Evolutionary conservation across 306 rosid genomes (phyloP).

Genomic region (Fagus sylvatica): DNA sequence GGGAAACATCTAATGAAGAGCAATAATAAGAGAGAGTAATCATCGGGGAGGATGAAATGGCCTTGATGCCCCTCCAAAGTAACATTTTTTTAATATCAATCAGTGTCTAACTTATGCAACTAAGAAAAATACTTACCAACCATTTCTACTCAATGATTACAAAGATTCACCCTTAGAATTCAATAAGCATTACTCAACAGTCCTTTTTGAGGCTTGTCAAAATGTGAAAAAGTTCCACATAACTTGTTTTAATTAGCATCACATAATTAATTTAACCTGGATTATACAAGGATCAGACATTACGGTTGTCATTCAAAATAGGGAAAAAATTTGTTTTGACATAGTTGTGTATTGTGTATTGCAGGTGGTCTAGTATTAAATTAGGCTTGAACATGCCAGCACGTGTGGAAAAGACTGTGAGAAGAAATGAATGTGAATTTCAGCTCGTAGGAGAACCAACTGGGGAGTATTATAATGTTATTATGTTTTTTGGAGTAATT

Average conservation of each 20-base stretch:
- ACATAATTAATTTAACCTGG: background rate
- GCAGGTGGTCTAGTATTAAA: conserved; percentile 68
- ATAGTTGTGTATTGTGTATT: conserved; percentile 3
- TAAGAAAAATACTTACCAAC: background rate
- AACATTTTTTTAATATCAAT: background rate
- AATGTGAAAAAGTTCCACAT: background rate
- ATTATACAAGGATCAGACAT: background rate
- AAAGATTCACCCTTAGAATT: too few relatives aligned
- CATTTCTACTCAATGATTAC: background rate
- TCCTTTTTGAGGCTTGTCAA: too few relatives aligned
- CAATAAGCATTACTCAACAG: too few relatives aligned
- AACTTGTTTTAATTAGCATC: background rate
- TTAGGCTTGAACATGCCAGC: conserved; percentile 85
- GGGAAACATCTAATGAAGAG: background rate
- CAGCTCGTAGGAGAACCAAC: conserved; percentile 80
- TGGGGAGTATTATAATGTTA: conserved; percentile 74
- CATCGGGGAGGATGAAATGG: background rate
- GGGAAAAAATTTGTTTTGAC: background rate
- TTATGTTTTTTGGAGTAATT: conserved; percentile 75
- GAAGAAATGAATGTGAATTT: conserved; percentile 55
- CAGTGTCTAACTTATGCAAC: background rate
- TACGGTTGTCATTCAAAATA: background rate
- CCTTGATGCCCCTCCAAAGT: background rate
- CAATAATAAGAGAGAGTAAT: background rate
- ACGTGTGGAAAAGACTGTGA: conserved; percentile 64